Percentiles rank a stretch among this genome's conserved stretches.
These are phyloP conservation scores for Kurtzmaniella natalensis DNA, from an alignment of 1,139 yeast species.

Conservation along the genomic window DNA sequence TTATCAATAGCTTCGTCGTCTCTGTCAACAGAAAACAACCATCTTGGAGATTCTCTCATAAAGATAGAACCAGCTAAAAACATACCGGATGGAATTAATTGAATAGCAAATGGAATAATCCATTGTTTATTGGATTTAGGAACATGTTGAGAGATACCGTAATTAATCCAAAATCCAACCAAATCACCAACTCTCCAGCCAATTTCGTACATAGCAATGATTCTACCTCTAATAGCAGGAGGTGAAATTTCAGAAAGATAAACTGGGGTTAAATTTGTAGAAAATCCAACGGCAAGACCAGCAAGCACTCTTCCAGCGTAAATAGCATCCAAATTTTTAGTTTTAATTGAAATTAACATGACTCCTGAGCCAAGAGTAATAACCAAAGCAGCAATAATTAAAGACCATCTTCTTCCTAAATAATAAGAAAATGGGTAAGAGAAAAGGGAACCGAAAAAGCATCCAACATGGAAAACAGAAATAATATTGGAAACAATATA, in stretches of 20 bases:
- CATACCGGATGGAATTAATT: slow-evolving; percentile 38
- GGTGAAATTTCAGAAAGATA: slow-evolving; percentile 39
- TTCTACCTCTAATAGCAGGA: slow-evolving; percentile 37
- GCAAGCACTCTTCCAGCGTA: slow-evolving; percentile 41
- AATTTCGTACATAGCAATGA: slow-evolving; percentile 36
- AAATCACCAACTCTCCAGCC: slow-evolving; percentile 44
- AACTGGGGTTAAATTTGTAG: slow-evolving; percentile 39
- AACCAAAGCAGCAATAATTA: slow-evolving; percentile 29
- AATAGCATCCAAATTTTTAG: slow-evolving; percentile 33
- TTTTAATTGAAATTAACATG: slow-evolving; percentile 32
- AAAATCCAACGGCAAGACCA: slow-evolving; percentile 38
- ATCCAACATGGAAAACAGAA: slow-evolving; percentile 42
- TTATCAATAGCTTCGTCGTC: slow-evolving; percentile 32
- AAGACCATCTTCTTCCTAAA: slow-evolving; percentile 32
- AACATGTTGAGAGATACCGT: slow-evolving; percentile 33
- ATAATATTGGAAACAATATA: slow-evolving; percentile 32
- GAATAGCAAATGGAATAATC: slow-evolving; percentile 43
- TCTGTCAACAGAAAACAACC: slow-evolving; percentile 35
- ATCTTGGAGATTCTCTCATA: slow-evolving; percentile 39
- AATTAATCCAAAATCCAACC: slow-evolving; percentile 42
- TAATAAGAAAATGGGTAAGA: slow-evolving; percentile 37
- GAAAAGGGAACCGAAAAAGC: slow-evolving; percentile 40
- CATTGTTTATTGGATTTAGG: slow-evolving; percentile 30
- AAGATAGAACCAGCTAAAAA: slow-evolving; percentile 31
- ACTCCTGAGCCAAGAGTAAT: slow-evolving; percentile 38